These are phyloP conservation scores for Aquilaria yunnanensis DNA, from an alignment of 345 rosid genomes.

Conservation along the genomic window DNA sequence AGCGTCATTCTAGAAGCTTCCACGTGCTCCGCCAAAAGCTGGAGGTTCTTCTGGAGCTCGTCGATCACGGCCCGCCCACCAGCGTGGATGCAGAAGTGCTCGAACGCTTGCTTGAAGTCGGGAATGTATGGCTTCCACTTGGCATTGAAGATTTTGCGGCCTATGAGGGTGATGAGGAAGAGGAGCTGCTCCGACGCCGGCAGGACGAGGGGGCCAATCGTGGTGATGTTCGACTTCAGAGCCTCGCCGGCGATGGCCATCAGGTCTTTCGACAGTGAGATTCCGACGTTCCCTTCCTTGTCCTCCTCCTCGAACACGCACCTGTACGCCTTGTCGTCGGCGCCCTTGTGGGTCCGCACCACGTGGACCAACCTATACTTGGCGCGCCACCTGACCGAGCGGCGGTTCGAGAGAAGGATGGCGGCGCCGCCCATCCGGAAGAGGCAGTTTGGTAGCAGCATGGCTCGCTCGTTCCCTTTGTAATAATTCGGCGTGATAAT, in stretches of 20 bases:
- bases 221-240: constrained; percentile 69
- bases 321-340: constrained; percentile 58
- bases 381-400: constrained; percentile 48
- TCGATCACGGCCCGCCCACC: constrained; percentile 91
- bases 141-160: constrained; percentile 54
- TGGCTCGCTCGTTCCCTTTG: constrained; percentile 65
- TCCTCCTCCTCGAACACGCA: constrained; percentile 74
- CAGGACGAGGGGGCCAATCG: constrained; percentile 66
- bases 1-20: constrained; percentile 88
- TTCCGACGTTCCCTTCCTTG: constrained; percentile 57
- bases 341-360: constrained; percentile 74
- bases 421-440: constrained; percentile 85
- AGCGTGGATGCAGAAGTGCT: constrained; percentile 92
- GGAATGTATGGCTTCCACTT: constrained; percentile 81
- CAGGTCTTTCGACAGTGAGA: constrained; percentile 60
- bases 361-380: constrained; percentile 67
- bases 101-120: constrained; percentile 80
- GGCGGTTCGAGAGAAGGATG: constrained; percentile 56
- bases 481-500: constrained; percentile 70
- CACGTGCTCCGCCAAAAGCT: constrained; percentile 60
- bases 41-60: constrained; percentile 67
- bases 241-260: constrained; percentile 87
- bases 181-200: constrained; percentile 79
- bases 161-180: constrained; percentile 48
- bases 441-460: constrained; percentile 75